Percentiles rank a stretch among this genome's conserved stretches.
phyloP scores from a whole-genome alignment of 441 rosid genomes.

The Populus hybrid region DNA sequence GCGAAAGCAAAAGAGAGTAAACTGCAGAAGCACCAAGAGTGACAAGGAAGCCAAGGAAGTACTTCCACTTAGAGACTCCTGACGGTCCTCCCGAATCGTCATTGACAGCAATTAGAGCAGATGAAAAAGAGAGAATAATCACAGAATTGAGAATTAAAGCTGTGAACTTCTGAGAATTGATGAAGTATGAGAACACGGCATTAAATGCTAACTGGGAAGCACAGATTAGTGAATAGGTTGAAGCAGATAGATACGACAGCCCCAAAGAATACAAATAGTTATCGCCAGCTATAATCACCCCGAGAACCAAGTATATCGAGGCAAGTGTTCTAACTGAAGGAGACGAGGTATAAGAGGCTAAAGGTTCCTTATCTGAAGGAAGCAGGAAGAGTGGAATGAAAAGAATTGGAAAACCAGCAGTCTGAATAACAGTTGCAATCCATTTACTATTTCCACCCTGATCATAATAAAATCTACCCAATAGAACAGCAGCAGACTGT shows the following conservation, averaged over 20 bases:
- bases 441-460: constrained; percentile 89
- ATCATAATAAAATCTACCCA: constrained; percentile 82
- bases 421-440: constrained; percentile 88
- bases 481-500: constrained; percentile 78
- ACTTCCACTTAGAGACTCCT: constrained; percentile 57
- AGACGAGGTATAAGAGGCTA: constrained; percentile 23
- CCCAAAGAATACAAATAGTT: constrained; percentile 77
- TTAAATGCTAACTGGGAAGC: constrained; percentile 84
- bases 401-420: constrained; percentile 76
- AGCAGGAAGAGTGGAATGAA: constrained; percentile 55
- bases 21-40: constrained; percentile 71
- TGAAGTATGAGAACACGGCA: constrained; percentile 73
- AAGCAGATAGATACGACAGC: constrained; percentile 77
- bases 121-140: constrained; percentile 63
- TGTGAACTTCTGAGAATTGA: constrained; percentile 85
- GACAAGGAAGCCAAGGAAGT: constrained; percentile 53
- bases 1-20: constrained; percentile 80
- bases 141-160: constrained; percentile 67
- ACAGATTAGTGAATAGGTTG: constrained; percentile 86
- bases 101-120: constrained; percentile 68
- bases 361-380: constrained; percentile 34
- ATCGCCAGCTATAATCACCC: constrained; percentile 68
- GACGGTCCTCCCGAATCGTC: constrained; percentile 58
- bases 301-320: constrained; percentile 57
- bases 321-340: constrained; percentile 43